Base-by-base conservation (phyloP, 2,329 filamentous ascomycete species). In the Dactylellina leptospora region DNA sequence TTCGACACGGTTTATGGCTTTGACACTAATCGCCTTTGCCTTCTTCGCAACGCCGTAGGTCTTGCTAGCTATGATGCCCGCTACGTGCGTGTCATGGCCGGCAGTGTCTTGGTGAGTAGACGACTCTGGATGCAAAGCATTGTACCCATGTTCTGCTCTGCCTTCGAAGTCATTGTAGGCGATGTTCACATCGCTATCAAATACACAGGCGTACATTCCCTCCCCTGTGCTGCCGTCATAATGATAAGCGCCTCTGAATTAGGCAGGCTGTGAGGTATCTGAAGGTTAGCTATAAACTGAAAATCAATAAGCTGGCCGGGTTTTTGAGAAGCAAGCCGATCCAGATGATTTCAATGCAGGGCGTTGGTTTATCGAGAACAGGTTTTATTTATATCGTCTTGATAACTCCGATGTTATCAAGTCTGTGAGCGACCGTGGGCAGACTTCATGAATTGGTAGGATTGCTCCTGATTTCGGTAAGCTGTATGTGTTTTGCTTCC, bases 1-100 rank as follows among this genome's bases (percentile, higher is more conserved):
- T 44, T 44, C 79, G 2, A 73, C 42, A 8, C 30, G 42, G 51
- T 81, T 81, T 22, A 84, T 80, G 4, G 84, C 83, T 77, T 84
- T 85, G 70, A 86, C 82, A 48, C 83, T 83, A 27, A 81, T 74
- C 13, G 81, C 60, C 18, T 74, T 78, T 23, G 79, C 77, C 61
- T 78, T 77, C 75, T 81, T 80, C 30, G 80, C 78, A 13, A 83
- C 80, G 61, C 82, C 82, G 50, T 81, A 82, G 4, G 80, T 75
- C 20, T 53, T 59, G 13, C 77, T 77, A 22, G 70, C 80, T 27
- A 79, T 78, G 45, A 78, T 81, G 33, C 79, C 79, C 6, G 80
- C 76, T 62, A 79, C 77, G 74, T 81, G 80, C 13, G 80, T 81
- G 18, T 80, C 80, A 60, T 81, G 80, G 33, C 80, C 79, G 44